Conservation (phyloP, 2,329 filamentous ascomycete species). For the Claviceps monticola region DNA sequence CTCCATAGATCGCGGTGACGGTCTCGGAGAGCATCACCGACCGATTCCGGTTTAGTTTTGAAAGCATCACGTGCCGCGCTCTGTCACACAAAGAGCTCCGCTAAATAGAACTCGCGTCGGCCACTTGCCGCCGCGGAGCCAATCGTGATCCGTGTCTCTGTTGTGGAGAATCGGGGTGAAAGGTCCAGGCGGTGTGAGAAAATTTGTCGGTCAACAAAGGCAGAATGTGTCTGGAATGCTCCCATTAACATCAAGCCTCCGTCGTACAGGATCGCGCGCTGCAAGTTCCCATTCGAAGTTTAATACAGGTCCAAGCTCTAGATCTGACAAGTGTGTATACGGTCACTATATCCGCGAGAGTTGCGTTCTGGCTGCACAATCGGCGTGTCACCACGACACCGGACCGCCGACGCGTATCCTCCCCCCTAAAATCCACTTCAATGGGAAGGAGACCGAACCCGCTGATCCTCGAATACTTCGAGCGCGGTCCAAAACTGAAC, state of each 20-base stretch:
- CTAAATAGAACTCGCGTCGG: background rate
- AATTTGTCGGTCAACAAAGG: conserved; percentile 22
- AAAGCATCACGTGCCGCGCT: no score
- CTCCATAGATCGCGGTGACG: background rate
- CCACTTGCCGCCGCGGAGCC: background rate
- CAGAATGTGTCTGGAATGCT: conserved; percentile 17
- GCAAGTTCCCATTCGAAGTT: background rate
- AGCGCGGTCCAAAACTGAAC: conserved; percentile 70
- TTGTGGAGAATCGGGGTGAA: background rate
- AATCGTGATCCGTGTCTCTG: background rate
- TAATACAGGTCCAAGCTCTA: background rate
- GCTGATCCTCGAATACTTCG: conserved; percentile 78
- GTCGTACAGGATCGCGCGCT: background rate
- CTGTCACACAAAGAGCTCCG: background rate
- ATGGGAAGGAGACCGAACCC: conserved; percentile 80
- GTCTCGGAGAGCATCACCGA: background rate
- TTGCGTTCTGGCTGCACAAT: conserved; percentile 15
- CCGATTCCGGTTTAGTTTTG: no score
- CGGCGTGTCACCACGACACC: conserved; percentile 8
- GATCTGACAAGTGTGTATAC: background rate
- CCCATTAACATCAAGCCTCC: conserved; percentile 7
- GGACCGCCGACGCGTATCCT: conserved; percentile 4
- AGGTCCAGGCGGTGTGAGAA: conserved; percentile 18
- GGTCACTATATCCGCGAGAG: background rate
- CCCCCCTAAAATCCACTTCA: conserved; percentile 10